phyloP scores from a whole-genome alignment of 345 rosid genomes.

The Lumnitzera racemosa region DNA sequence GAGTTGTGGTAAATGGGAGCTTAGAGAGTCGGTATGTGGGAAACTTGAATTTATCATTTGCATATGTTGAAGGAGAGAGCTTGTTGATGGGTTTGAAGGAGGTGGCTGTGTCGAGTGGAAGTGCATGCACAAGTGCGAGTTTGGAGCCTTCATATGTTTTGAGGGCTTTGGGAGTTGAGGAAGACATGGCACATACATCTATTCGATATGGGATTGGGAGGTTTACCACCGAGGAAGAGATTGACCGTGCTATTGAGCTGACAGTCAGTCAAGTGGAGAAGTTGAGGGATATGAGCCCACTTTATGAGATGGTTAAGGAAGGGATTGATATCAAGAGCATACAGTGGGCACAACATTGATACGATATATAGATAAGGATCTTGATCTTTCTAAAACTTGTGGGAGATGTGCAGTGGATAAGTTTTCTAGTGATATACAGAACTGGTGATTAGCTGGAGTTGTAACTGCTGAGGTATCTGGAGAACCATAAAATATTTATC shows the following conservation, averaged over 20 bases:
- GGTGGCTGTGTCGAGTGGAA: slow-evolving; percentile 96
- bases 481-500: no score
- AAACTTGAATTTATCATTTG: slow-evolving; percentile 84
- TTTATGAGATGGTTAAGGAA: slow-evolving; percentile 89
- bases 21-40: slow-evolving; percentile 71
- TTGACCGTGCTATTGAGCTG: slow-evolving; percentile 75
- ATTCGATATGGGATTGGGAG: slow-evolving; percentile 96
- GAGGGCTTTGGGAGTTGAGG: slow-evolving; percentile 97
- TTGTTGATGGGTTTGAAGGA: slow-evolving; percentile 97
- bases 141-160: slow-evolving; percentile 92
- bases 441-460: no score
- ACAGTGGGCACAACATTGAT: slow-evolving; percentile 88
- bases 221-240: slow-evolving; percentile 86
- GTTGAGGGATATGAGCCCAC: slow-evolving; percentile 96
- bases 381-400: not conserved
- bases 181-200: slow-evolving; percentile 96
- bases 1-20: slow-evolving; percentile 85
- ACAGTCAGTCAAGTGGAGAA: slow-evolving; percentile 83
- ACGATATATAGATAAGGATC: not conserved
- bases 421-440: not conserved
- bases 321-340: slow-evolving; percentile 82
- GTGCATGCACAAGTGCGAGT: slow-evolving; percentile 99
- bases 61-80: slow-evolving; percentile 97
- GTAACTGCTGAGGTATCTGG: no score
- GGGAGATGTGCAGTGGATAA: not conserved